Percentiles rank a stretch among this genome's conserved stretches.
phyloP scores from a whole-genome alignment of 202 grass and related monocot genomes.

The Schoenoplectus triqueter region DNA sequence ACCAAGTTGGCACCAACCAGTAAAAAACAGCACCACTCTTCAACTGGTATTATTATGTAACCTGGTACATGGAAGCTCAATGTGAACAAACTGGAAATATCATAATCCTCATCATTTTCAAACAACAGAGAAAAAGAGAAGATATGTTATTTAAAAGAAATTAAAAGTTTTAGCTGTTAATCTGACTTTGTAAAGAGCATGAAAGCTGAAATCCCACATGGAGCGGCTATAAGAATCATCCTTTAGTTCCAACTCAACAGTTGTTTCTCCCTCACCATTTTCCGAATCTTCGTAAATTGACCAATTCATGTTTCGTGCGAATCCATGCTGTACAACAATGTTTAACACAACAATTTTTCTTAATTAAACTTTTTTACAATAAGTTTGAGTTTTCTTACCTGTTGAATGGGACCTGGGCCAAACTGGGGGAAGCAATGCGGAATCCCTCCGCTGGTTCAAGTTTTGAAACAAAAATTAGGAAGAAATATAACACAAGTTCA shows the following conservation, averaged over 20 bases:
- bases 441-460: constrained; percentile 81
- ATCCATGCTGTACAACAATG: constrained; percentile 71
- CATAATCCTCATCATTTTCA: not conserved
- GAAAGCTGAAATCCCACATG: constrained; percentile 98
- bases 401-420: constrained; percentile 85
- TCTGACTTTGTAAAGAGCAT: constrained; percentile 83
- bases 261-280: constrained; percentile 65
- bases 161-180: constrained; percentile 29
- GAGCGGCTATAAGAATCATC: constrained; percentile 78
- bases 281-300: constrained; percentile 72
- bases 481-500: constrained; percentile 13
- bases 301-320: constrained; percentile 92
- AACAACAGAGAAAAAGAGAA: constrained; percentile 7
- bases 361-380: not conserved
- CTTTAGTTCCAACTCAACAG: constrained; percentile 79
- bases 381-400: constrained; percentile 53
- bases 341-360: not conserved
- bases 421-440: constrained; percentile 99
- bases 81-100: not conserved
- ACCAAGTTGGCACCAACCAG: constrained; percentile 11
- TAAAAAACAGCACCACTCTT: not conserved
- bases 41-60: not conserved
- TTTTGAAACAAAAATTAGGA: constrained; percentile 36
- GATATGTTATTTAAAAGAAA: constrained; percentile 12
- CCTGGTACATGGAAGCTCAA: not conserved